A percentile compares a stretch with the other conserved stretches of the same genome.
Conservation (phyloP, 192 early-diverging fungal species). For the Coemansia brasiliensis region DNA sequence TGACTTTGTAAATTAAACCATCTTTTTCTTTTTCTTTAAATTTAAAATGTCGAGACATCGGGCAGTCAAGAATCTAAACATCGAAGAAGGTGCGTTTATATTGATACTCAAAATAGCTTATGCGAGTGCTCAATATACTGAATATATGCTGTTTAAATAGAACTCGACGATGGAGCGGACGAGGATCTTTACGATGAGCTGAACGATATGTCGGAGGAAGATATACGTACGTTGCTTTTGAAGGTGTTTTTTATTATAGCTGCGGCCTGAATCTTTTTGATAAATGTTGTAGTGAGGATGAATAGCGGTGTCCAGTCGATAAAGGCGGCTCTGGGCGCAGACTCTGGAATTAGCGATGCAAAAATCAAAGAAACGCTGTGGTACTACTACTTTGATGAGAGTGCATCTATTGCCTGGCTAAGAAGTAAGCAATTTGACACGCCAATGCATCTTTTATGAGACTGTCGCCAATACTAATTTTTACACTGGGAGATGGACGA, state of each 20-base stretch:
- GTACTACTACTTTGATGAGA: conserved; percentile 72
- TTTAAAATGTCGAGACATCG: conserved; percentile 51
- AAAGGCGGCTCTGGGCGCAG: conserved; percentile 59
- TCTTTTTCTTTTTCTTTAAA: no score
- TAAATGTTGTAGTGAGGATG: conserved; percentile 41
- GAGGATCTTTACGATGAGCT: conserved; percentile 37
- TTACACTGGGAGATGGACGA: no score
- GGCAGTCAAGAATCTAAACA: conserved; percentile 44
- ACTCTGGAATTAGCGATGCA: conserved; percentile 56
- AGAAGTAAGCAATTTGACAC: conserved; percentile 59
- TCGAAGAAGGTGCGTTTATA: conserved; percentile 40
- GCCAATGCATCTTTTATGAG: neutral
- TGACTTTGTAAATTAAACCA: no score
- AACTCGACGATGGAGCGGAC: conserved; percentile 48
- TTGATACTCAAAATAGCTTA: no score
- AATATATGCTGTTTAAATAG: conserved; percentile 8
- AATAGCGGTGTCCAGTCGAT: conserved; percentile 61
- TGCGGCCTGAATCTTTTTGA: neutral
- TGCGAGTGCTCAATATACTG: no score
- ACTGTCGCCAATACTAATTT: neutral
- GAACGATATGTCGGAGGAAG: conserved; percentile 50
- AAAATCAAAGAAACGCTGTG: conserved; percentile 73
- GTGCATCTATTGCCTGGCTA: conserved; percentile 65
- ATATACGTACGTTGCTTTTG: conserved; percentile 20
- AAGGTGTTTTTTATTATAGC: neutral